phyloP scores from a whole-genome alignment of 192 early-diverging fungal genomes.

The Allomyces javanicus region DNA sequence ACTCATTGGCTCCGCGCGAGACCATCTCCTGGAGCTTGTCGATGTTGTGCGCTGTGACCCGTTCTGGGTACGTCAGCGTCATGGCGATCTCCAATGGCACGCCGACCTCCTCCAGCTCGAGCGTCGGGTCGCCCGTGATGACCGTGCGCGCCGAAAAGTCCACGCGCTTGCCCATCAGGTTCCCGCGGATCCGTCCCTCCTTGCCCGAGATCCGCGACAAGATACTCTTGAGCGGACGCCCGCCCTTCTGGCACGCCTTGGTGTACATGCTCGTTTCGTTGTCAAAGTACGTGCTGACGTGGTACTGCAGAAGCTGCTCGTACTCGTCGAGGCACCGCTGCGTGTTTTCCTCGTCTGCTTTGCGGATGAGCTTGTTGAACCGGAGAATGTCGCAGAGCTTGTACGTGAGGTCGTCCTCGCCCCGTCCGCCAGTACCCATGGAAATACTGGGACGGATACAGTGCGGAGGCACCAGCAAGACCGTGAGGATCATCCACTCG shows the following conservation, averaged over 20 bases:
- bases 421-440: constrained; percentile 66
- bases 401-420: constrained; percentile 94
- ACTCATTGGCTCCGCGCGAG: not conserved
- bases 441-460: constrained; percentile 88
- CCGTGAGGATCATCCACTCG: constrained; percentile 94
- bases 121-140: constrained; percentile 1
- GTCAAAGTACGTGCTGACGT: constrained; percentile 93
- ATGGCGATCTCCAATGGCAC: not conserved
- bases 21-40: not conserved
- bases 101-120: not conserved
- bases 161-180: constrained; percentile 6
- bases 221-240: constrained; percentile 42
- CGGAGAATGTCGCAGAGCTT: constrained; percentile 84
- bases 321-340: constrained; percentile 76
- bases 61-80: constrained; percentile 1
- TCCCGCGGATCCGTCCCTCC: constrained; percentile 2
- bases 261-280: constrained; percentile 86
- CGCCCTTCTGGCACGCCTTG: constrained; percentile 72
- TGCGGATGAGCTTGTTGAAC: constrained; percentile 64
- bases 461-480: constrained; percentile 90
- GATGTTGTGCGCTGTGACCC: not conserved
- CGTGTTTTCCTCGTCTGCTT: constrained; percentile 67
- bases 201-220: not conserved
- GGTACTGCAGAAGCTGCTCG: constrained; percentile 74
- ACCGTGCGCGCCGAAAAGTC: constrained; percentile 2